Conservation (phyloP, 192 early-diverging fungal species). For the Fimicolochytrium jonesii region DNA sequence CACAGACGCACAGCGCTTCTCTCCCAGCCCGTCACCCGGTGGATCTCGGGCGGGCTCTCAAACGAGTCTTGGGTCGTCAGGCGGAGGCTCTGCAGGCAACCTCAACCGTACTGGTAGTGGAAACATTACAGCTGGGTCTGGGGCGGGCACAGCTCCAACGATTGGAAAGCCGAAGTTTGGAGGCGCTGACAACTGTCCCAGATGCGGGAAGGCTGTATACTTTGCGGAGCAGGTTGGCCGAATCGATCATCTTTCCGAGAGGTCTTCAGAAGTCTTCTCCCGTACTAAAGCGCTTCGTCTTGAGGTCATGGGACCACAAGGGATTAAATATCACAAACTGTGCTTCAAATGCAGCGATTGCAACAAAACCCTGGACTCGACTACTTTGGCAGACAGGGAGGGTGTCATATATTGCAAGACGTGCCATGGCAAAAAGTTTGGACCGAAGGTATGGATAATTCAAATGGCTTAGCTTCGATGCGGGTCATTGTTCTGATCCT, state of each 20-base stretch:
- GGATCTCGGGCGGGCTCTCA: slow-evolving; percentile 5
- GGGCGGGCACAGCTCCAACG: neutral
- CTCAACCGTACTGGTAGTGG: neutral
- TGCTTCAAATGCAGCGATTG: slow-evolving; percentile 42
- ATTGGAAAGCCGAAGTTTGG: slow-evolving; percentile 26
- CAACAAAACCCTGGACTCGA: slow-evolving; percentile 35
- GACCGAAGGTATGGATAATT: slow-evolving; percentile 33
- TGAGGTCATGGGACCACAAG: slow-evolving; percentile 40
- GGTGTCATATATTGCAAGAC: slow-evolving; percentile 37
- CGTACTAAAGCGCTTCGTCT: neutral
- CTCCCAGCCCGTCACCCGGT: slow-evolving; percentile 2
- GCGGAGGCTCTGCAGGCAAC: slow-evolving; percentile 8
- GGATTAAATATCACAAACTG: slow-evolving; percentile 45
- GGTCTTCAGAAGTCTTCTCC: too few relatives aligned
- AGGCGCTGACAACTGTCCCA: slow-evolving; percentile 34
- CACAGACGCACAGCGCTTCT: slow-evolving; percentile 31
- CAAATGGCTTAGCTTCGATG: too few relatives aligned
- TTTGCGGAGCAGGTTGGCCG: slow-evolving; percentile 46
- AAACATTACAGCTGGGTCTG: neutral
- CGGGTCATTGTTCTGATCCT: too few relatives aligned
- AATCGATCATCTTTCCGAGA: too few relatives aligned
- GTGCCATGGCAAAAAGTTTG: slow-evolving; percentile 46
- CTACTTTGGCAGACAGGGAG: slow-evolving; percentile 39
- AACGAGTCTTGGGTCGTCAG: neutral
- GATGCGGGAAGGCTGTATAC: slow-evolving; percentile 45